Evolutionary conservation across 2,329 filamentous ascomycete species (phyloP).

Genomic region (Tricladium varicosporioides): DNA sequence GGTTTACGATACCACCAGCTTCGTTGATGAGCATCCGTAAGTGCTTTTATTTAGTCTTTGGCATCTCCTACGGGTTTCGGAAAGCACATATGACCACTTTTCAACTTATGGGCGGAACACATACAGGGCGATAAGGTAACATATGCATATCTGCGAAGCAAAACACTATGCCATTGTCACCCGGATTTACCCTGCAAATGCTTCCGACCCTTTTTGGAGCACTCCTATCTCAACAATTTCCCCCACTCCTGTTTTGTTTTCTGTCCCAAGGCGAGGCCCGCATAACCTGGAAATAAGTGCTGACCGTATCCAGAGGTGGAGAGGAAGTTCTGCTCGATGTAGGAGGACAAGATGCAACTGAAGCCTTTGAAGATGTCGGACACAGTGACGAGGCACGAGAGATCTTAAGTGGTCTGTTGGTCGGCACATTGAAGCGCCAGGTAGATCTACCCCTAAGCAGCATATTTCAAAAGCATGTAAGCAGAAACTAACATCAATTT

Average conservation of each 20-base stretch:
- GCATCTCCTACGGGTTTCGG: not conserved
- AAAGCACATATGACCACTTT: constrained; percentile 5
- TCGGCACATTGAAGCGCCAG: constrained; percentile 77
- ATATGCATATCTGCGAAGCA: not conserved
- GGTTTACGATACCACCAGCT: constrained; percentile 86
- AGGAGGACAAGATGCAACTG: constrained; percentile 91
- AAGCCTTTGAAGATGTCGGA: constrained; percentile 98
- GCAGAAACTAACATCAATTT: constrained; percentile 1
- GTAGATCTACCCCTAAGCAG: constrained; percentile 43
- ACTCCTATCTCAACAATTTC: not conserved
- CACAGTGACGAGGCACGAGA: constrained; percentile 98
- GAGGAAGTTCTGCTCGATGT: constrained; percentile 98
- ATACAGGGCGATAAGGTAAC: not conserved
- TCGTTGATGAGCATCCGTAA: constrained; percentile 95
- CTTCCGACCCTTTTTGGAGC: too few relatives aligned
- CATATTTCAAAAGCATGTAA: not conserved
- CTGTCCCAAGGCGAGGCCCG: not conserved
- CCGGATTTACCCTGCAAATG: not conserved
- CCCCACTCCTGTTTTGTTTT: constrained; percentile 14
- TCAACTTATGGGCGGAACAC: not conserved
- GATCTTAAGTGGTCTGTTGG: constrained; percentile 74
- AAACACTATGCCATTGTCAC: not conserved
- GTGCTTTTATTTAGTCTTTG: constrained; percentile 35
- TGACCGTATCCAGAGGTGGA: constrained; percentile 67
- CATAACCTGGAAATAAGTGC: not conserved